Percentiles rank a stretch among this genome's conserved stretches.
Conservation (phyloP, 2,329 filamentous ascomycete genomes). For the Biscogniauxia marginata region DNA sequence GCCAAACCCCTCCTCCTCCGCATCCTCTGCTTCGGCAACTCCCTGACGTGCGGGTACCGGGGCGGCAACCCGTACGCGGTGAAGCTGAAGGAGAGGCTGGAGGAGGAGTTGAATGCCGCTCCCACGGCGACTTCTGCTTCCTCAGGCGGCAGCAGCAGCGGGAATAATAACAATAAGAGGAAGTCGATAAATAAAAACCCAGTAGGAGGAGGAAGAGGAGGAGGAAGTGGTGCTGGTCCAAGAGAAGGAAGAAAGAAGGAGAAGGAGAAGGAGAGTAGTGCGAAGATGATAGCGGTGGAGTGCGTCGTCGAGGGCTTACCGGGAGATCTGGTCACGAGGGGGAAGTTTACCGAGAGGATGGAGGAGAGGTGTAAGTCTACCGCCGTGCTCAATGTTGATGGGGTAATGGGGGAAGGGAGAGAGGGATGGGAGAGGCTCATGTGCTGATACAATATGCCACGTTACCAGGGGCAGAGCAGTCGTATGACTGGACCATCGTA, state of each 20-base stretch:
- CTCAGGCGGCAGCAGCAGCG: neutral
- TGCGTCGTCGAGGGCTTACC: conserved; percentile 48
- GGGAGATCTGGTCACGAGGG: conserved; percentile 47
- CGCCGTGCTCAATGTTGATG: neutral
- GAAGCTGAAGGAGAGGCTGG: conserved; percentile 46
- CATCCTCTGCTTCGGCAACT: conserved; percentile 65
- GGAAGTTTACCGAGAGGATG: conserved; percentile 33
- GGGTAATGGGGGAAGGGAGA: conserved; percentile 1
- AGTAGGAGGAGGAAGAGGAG: too few species aligned
- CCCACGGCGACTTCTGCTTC: too few species aligned
- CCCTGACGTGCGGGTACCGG: conserved; percentile 57
- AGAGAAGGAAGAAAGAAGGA: too few species aligned
- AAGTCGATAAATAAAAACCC: too few species aligned
- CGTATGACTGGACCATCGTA: conserved; percentile 57
- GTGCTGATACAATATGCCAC: conserved; percentile 1
- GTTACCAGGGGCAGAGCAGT: conserved; percentile 12
- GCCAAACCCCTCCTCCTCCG: conserved; percentile 38
- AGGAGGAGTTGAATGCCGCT: conserved; percentile 43
- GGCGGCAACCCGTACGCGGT: conserved; percentile 53
- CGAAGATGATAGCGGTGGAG: conserved; percentile 27
- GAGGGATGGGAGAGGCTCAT: neutral
- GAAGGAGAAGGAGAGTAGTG: neutral
- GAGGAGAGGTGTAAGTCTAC: conserved; percentile 23
- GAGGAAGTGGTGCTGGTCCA: too few species aligned
- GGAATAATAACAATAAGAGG: neutral